Evolutionary conservation across 352 stramenopile genomes (phyloP).

Genomic region (Chrysophaeum taylorii): DNA sequence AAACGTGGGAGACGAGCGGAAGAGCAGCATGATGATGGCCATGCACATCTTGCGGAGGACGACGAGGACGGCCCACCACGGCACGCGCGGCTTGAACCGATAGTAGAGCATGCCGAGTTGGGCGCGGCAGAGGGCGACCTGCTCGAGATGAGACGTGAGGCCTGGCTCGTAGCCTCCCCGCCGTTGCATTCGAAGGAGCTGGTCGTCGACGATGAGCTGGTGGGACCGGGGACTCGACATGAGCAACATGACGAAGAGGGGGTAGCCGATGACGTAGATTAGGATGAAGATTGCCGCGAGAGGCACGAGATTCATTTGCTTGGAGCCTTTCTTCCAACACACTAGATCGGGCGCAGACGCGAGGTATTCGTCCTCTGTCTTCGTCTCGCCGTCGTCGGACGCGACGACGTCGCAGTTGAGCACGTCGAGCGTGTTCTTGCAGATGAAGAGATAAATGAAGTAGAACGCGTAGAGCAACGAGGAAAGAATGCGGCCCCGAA

Average conservation of each 20-base stretch:
- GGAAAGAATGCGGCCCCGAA: constrained; percentile 24
- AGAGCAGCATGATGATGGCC: constrained; percentile 52
- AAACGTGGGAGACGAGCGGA: constrained; percentile 55
- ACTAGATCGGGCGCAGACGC: constrained; percentile 29
- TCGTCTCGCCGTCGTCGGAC: constrained; percentile 18
- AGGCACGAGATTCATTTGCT: constrained; percentile 23
- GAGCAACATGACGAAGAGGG: constrained; percentile 18
- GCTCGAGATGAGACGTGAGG: constrained; percentile 36
- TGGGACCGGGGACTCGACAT: constrained; percentile 14
- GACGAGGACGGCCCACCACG: constrained; percentile 65
- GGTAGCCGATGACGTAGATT: constrained; percentile 33
- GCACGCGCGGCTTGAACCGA: constrained; percentile 56
- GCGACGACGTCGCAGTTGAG: constrained; percentile 59
- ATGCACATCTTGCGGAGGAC: constrained; percentile 61
- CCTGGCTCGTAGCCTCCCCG: constrained; percentile 19
- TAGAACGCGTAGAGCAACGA: constrained; percentile 54
- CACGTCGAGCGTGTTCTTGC: constrained; percentile 54
- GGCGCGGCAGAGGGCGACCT: constrained; percentile 28
- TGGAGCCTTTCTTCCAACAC: constrained; percentile 22
- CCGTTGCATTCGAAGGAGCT: constrained; percentile 28
- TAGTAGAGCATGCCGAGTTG: constrained; percentile 55
- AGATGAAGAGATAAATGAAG: constrained; percentile 62
- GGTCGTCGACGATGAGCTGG: constrained; percentile 26
- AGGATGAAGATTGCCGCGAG: constrained; percentile 26
- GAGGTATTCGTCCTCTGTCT: neutral